Conservation (phyloP, 2,329 filamentous ascomycete genomes). For the Calonectria naviculata region DNA sequence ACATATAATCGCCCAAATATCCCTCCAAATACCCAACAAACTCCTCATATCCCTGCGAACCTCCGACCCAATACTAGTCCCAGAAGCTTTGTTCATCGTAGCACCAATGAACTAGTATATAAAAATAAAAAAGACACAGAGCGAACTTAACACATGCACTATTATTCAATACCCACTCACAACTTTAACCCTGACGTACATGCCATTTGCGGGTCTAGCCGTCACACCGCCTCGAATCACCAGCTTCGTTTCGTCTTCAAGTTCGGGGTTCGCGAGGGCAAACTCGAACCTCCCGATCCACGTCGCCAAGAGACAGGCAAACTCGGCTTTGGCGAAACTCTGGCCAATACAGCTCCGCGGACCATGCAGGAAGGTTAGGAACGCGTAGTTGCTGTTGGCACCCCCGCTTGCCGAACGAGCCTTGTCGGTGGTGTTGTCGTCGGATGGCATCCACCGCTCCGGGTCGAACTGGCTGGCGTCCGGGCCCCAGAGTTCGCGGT, state of each 20-base stretch:
- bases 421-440: constrained; percentile 42
- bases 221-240: constrained; percentile 78
- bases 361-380: constrained; percentile 87
- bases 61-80: background rate
- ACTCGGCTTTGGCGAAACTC: constrained; percentile 84
- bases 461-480: constrained; percentile 83
- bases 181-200: constrained; percentile 75
- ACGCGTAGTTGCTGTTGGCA: constrained; percentile 79
- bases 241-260: constrained; percentile 74
- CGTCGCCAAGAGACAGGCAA: constrained; percentile 83
- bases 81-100: background rate
- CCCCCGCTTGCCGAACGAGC: constrained; percentile 71
- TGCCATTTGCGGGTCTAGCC: constrained; percentile 75
- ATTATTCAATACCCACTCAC: constrained; percentile 69
- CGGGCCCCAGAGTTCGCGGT: constrained; percentile 77
- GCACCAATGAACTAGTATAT: background rate
- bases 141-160: background rate
- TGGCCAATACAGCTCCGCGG: constrained; percentile 88
- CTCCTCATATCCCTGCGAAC: background rate
- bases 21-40: background rate
- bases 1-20: background rate
- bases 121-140: background rate
- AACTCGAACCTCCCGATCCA: constrained; percentile 82
- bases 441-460: constrained; percentile 75
- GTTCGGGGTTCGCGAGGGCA: constrained; percentile 64